Evolutionary conservation across 2,329 filamentous ascomycete genomes (phyloP).

Genomic region (Fusarium sp.): DNA sequence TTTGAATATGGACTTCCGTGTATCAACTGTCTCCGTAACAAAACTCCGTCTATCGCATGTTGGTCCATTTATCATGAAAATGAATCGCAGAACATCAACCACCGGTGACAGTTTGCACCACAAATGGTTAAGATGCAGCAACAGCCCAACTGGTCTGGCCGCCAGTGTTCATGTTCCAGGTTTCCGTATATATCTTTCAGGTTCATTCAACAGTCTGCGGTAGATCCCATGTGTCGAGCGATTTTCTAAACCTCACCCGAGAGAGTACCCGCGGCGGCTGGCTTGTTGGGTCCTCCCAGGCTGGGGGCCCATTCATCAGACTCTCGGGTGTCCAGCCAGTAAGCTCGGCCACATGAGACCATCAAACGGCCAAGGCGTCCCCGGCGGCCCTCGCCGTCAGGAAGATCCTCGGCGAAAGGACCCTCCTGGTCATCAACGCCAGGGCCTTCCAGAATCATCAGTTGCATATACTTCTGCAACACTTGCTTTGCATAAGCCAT

Average conservation of each 20-base stretch:
- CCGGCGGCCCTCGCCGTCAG: slow-evolving; percentile 83
- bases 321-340: slow-evolving; percentile 82
- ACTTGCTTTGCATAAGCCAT: slow-evolving; percentile 85
- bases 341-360: slow-evolving; percentile 78
- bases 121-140: slow-evolving; percentile 11
- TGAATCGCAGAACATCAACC: slow-evolving; percentile 20
- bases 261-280: slow-evolving; percentile 57
- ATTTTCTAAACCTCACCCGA: slow-evolving; percentile 52
- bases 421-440: slow-evolving; percentile 65
- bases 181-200: slow-evolving; percentile 8
- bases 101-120: slow-evolving; percentile 17
- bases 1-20: slow-evolving; percentile 15
- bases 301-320: slow-evolving; percentile 77
- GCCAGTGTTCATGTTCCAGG: slow-evolving; percentile 13
- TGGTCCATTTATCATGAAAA: slow-evolving; percentile 25
- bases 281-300: slow-evolving; percentile 67
- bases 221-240: slow-evolving; percentile 14
- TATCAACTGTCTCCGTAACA: slow-evolving; percentile 10
- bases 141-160: slow-evolving; percentile 20
- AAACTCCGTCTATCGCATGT: slow-evolving; percentile 37
- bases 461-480: slow-evolving; percentile 72
- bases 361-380: slow-evolving; percentile 83
- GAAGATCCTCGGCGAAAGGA: slow-evolving; percentile 76
- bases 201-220: slow-evolving; percentile 13
- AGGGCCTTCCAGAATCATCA: slow-evolving; percentile 62